Evolutionary conservation across 2,329 filamentous ascomycete species (phyloP), one percentile per base, ranked within the genome.

Genomic region (Teratosphaeria nubilosa): DNA sequence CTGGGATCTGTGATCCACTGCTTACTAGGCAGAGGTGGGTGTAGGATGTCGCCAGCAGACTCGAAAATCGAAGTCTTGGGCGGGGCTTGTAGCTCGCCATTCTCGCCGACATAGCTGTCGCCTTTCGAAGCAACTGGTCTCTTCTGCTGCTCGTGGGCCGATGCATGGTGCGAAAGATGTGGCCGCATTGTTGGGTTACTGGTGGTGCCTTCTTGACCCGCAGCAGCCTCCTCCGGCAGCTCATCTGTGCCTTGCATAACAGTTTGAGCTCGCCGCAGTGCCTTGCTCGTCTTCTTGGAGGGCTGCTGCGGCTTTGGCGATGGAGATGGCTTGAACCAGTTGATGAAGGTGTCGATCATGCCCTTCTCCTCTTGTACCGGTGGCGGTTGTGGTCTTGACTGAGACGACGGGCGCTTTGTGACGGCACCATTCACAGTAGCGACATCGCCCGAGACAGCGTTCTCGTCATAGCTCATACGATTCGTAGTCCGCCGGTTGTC

Each of bases 21-120:
- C 2, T 83, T 78, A 0, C 88, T 82, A 16, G 94, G 92, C 34
- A 97, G 75, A 53, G 91, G 92, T 5, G 94, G 94, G 70, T 92
- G 95, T 48, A 99, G 81, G 2, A 99, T 77, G 72, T 99, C 92
- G 11, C 91, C 90, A 0, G 94, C 94, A 4, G 92, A 91, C 75
- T 99, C 94, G 60, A 99, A 95, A 62, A 99, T 88, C 0, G 90
- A 95, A 0, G 94, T 97, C 66, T 84, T 87, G 0, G 94, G 94
- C 3, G 94, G 94, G 7, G 90, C 86, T 54, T 69, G 62, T 10
- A 68, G 56, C 27, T 68, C 65, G 32, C 68, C 69, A 6, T 61
- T 64, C 11, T 68, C 64, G 48, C 80, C 76, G 53, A 79, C 75
- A 41, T 78, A 64, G 3, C 80, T 80, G 60, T 80, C 77, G 7